Evolutionary conservation across 768 basidiomycete species (phyloP).

Genomic region (Pleurotus platypus): DNA sequence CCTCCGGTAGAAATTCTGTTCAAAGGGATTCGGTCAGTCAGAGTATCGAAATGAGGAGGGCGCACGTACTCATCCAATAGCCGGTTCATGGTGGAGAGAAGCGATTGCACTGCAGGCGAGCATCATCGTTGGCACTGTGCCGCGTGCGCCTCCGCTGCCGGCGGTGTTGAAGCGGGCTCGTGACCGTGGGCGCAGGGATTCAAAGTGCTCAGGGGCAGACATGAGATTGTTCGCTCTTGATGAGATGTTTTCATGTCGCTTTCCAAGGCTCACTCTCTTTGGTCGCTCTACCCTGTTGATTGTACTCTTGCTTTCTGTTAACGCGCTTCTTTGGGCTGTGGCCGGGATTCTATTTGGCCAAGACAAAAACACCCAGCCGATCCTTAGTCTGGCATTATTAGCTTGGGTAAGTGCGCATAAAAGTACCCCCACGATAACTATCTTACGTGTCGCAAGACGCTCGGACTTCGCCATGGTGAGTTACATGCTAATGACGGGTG

Average conservation of each 20-base stretch:
- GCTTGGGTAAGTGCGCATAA: slow-evolving; percentile 66
- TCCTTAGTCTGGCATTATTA: slow-evolving; percentile 69
- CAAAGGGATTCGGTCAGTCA: neutral
- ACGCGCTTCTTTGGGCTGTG: slow-evolving; percentile 69
- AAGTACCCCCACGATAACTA: neutral
- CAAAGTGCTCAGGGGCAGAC: neutral
- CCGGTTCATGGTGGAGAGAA: neutral
- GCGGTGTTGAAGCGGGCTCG: too few species aligned
- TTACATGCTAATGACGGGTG: neutral
- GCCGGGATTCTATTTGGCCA: slow-evolving; percentile 62
- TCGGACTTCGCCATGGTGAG: slow-evolving; percentile 81
- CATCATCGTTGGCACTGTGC: too few species aligned
- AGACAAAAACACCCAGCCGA: slow-evolving; percentile 40
- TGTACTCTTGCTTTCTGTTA: slow-evolving; percentile 51
- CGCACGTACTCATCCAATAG: neutral
- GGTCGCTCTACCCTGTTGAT: slow-evolving; percentile 69
- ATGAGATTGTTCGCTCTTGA: neutral
- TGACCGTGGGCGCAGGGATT: too few species aligned
- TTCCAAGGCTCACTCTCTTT: slow-evolving; percentile 52
- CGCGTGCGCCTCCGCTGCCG: too few species aligned
- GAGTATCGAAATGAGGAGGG: neutral
- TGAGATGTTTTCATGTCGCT: neutral
- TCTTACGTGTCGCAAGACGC: slow-evolving; percentile 44
- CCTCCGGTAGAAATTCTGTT: slow-evolving; percentile 26
- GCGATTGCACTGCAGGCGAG: too few species aligned